Conservation (phyloP, 306 rosid genomes). For the Betula pendula region DNA sequence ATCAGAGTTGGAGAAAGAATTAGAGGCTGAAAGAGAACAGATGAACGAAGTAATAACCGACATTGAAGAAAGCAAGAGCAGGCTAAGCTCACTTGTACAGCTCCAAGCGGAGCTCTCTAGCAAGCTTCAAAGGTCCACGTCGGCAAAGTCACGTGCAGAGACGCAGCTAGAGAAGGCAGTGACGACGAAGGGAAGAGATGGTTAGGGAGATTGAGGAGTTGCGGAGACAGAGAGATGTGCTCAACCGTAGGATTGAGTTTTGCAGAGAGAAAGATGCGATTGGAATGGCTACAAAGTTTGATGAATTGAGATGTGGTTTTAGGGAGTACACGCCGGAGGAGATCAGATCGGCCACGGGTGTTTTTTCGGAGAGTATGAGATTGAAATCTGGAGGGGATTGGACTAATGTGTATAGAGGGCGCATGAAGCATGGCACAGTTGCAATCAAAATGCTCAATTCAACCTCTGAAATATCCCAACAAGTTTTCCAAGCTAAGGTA, state of each 20-base stretch:
- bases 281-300: conserved; percentile 47
- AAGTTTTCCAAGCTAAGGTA: conserved; percentile 65
- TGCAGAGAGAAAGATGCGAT: conserved; percentile 74
- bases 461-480: conserved; percentile 20
- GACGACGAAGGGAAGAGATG: conserved; percentile 40
- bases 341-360: conserved; percentile 61
- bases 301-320: conserved; percentile 33
- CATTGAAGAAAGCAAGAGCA: conserved; percentile 51
- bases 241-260: conserved; percentile 66
- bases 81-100: conserved; percentile 41
- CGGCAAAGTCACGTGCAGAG: conserved; percentile 39
- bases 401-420: conserved; percentile 50
- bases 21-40: conserved; percentile 40
- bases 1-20: conserved; percentile 41
- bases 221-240: conserved; percentile 57
- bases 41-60: conserved; percentile 38
- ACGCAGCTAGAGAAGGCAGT: conserved; percentile 44
- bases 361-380: conserved; percentile 51
- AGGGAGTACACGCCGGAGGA: conserved; percentile 66
- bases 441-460: conserved; percentile 56
- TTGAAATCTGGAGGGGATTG: conserved; percentile 47
- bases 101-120: conserved; percentile 57
- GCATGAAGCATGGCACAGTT: conserved; percentile 53
- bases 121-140: conserved; percentile 42
- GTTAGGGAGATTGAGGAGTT: conserved; percentile 54